phyloP scores from a whole-genome alignment of 2,329 filamentous ascomycete species.

The Chaetothyriales sp. region DNA sequence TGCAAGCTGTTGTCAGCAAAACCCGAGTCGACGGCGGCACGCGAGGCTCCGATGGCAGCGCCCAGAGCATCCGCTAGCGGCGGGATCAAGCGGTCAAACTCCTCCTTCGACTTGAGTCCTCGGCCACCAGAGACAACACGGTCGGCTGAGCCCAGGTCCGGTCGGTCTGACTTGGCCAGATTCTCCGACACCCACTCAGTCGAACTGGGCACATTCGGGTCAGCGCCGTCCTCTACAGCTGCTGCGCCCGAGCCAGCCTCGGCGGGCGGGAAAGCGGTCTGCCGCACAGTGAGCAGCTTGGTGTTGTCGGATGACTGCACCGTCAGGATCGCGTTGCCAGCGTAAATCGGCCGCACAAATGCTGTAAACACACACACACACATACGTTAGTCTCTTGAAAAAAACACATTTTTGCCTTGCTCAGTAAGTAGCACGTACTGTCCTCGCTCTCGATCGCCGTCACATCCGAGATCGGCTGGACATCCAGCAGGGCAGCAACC shows the following conservation, averaged over 20 bases:
- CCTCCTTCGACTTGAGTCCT: conserved; percentile 92
- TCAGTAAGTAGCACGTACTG: conserved; percentile 34
- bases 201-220: conserved; percentile 58
- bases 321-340: conserved; percentile 90
- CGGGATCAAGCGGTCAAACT: conserved; percentile 84
- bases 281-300: conserved; percentile 84
- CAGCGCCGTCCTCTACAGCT: conserved; percentile 61
- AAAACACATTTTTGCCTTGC: neutral
- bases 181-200: conserved; percentile 92
- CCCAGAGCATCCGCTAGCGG: conserved; percentile 84
- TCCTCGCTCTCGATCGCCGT: conserved; percentile 75
- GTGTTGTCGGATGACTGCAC: conserved; percentile 75
- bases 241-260: conserved; percentile 56
- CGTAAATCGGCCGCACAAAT: conserved; percentile 93
- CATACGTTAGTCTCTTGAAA: conserved; percentile 12
- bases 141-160: conserved; percentile 76
- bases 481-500: conserved; percentile 78
- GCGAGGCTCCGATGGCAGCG: conserved; percentile 87
- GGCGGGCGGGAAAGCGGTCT: conserved; percentile 73
- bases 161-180: conserved; percentile 80
- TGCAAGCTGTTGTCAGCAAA: conserved; percentile 98
- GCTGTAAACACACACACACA: conserved; percentile 28
- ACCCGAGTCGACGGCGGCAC: conserved; percentile 89
- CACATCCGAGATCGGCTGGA: conserved; percentile 87
- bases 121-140: conserved; percentile 87